Base-by-base conservation (phyloP, 352 stramenopile species). In the Pythium aristosporum region DNA sequence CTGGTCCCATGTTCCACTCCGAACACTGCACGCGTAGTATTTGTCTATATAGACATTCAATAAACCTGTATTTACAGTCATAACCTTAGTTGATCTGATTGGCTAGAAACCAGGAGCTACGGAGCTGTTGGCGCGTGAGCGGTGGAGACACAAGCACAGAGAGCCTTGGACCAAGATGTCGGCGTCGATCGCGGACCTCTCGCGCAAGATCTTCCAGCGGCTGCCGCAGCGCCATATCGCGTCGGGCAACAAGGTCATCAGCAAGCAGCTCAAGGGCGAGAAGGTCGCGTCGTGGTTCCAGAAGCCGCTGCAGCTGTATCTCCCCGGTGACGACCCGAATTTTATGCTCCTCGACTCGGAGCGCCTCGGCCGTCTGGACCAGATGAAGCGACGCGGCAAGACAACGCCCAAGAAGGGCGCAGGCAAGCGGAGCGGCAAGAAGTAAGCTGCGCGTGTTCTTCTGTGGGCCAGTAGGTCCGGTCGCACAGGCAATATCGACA, bases 171-270 rank as follows among this genome's bases (percentile, higher is more conserved):
- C 37, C 21, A 75, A 63, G 47, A 42, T 55, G 39, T 36, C 86
- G 76, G 51, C 79, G 82, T 78, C 87, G 65, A 73, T 95, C 68
- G 82, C 81, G 57, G 86, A 95, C 60, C 70, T 95, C 51, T 75
- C 81, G 44, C 84, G 86, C 68, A 92, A 95, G 78, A 95, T 95
- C 66, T 95, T 95, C 73, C 82, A 95, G 80, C 84, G 86, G 16
- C 71, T 95, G 66, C 86, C 86, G 68, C 84, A 93, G 78, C 85
- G 80, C 71, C 74, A 92, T 67, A 87, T 73, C 25, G 68, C 77
- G 62, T 93, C 86, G 48, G 86, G 86, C 68, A 95, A 93, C 74
- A 95, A 95, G 74, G 78, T 95, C 43, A 92, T 95, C 73, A 92
- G 82, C 72, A 92, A 92, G 77, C 82, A 93, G 76, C 78, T 95